Base-by-base conservation (phyloP, 371 early-diverging fungal species). In the Synchytrium microbalum region DNA sequence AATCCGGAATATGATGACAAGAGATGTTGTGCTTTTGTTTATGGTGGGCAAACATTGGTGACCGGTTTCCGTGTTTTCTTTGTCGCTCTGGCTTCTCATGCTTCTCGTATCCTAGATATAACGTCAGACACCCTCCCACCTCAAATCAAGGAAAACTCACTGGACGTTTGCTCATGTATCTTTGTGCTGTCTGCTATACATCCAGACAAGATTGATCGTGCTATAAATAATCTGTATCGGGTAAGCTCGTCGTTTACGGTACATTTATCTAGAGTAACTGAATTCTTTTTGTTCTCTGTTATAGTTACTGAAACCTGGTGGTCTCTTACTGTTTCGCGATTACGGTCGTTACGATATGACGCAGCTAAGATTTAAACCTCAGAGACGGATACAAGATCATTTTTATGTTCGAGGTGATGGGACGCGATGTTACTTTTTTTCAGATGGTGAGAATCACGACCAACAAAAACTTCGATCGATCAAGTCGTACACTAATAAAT, bases 321-420 rank as follows among this genome's bases (percentile, higher is more conserved):
- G 84, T 3, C 58, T 78, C 60, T 58, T 1, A 14, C 61, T 32
- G 27, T 69, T 32, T 64, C 63, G 27, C 59, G 85, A 85, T 67
- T 84, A 85, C 57, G 78, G 79, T 8, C 73, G 82, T 3, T 84
- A 88, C 67, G 91, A 91, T 67, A 72, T 90, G 58, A 80, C 91
- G 0, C 92, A 92, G 74, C 70, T 91, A 30, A 74, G 92, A 25
- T 85, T 92, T 69, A 92, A 92, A 67, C 71, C 73, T 51, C 74
- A 77, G 33, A 74, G 90, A 10, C 63, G 84, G 58, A 66, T 91
- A 2, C 79, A 79, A 5, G 82, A 82, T 52, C 84, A 92, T 75
- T 84, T 89, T 64, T 92, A 91, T 69, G 74, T 83, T 62, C 78
- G 91, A 46, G 90, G 91, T 38, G 92, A 92, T 70, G 86, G 86